Percentiles rank a stretch among this genome's conserved stretches.
These are phyloP conservation scores for Alternaria sp. DNA, from an alignment of 2,329 filamentous ascomycete genomes.

Conservation along the genomic window DNA sequence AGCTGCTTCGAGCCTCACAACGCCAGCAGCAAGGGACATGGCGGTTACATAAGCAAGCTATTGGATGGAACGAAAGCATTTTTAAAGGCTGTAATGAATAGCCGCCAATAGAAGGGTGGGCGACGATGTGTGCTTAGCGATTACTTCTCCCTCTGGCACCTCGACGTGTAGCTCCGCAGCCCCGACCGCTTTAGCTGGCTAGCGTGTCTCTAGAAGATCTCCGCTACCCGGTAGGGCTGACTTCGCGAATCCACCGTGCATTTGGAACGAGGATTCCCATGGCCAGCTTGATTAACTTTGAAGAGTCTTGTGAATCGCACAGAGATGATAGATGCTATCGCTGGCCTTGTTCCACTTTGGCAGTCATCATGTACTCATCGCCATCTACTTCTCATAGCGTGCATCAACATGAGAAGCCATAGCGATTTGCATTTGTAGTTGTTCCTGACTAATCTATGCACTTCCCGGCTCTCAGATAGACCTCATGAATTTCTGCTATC, in stretches of 20 bases:
- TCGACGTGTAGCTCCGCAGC: constrained; percentile 17
- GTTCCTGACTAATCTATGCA: background rate
- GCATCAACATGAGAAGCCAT: background rate
- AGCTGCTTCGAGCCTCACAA: constrained; percentile 22
- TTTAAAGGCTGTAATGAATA: constrained; percentile 2
- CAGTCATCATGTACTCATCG: background rate
- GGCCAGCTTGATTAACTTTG: background rate
- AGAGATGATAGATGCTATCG: background rate
- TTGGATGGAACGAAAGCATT: constrained; percentile 1
- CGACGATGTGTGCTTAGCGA: constrained; percentile 19
- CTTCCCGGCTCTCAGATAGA: background rate
- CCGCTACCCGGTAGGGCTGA: constrained; percentile 34
- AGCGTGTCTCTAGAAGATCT: constrained; percentile 37
- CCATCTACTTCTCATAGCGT: background rate
- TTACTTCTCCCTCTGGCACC: constrained; percentile 25
- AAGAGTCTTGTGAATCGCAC: background rate
- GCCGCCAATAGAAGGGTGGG: constrained; percentile 5
- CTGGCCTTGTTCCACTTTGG: background rate
- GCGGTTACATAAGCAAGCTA: constrained; percentile 18
- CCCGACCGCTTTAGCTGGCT: constrained; percentile 29
- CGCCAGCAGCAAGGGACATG: constrained; percentile 8
- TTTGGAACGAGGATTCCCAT: background rate
- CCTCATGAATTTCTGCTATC: background rate
- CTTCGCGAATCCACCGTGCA: constrained; percentile 3
- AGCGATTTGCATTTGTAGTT: background rate